Evolutionary conservation across 805 yeast species (phyloP), one percentile per base, ranked within the genome.

Genomic region (Barnettozyma botsteinii): DNA sequence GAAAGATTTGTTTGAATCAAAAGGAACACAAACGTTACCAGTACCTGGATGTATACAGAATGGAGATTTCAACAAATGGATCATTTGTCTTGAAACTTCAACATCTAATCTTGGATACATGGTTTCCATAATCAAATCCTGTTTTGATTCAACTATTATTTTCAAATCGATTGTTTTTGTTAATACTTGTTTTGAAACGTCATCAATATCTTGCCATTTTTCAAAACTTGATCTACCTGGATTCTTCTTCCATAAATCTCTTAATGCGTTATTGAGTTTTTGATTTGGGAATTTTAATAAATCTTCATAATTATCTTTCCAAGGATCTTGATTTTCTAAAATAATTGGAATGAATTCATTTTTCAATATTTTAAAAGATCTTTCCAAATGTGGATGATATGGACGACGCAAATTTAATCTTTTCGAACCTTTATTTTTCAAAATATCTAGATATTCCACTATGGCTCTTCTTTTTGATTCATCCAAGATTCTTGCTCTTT

Each of bases 11-110:
- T 47, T 56, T 0, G 61, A 46, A 38, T 60, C 65, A 33, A 72
- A 82, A 0, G 98, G 96, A 7, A 93, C 96, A 75, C 98, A 93
- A 4, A 93, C 85, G 53, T 85, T 83, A 7, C 96, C 96, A 0
- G 98, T 93, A 3, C 87, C 81, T 2, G 98, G 98, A 60, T 93
- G 98, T 31, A 93, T 80, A 66, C 98, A 91, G 60, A 93, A 93
- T 14, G 98, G 98, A 2, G 97, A 85, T 59, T 93, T 93, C 52
- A 93, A 73, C 63, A 93, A 79, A 67, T 93, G 98, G 64, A 81
- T 86, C 55, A 89, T 70, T 59, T 85, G 93, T 50, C 81, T 75
- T 7, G 98, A 84, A 26, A 93, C 98, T 61, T 89, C 95, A 35
- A 85, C 79, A 74, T 93, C 98, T 46, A 93, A 70, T 53, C 96